Evolutionary conservation across 306 rosid genomes (phyloP).

Genomic region (Vigna unguiculata): DNA sequence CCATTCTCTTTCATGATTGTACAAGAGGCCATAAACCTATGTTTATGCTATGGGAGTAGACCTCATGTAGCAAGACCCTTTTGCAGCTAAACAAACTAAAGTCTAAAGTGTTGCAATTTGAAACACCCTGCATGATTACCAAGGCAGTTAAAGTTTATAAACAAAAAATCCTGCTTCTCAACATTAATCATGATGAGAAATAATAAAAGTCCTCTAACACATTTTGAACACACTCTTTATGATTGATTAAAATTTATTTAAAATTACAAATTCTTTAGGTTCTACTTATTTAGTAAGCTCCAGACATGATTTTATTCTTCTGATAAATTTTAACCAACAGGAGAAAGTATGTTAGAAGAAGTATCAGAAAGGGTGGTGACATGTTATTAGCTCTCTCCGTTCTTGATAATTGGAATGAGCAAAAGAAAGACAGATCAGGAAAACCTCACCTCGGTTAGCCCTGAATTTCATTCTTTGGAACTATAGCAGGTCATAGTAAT

Average conservation of each 20-base stretch:
- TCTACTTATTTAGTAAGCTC: neutral
- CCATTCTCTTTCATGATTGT: neutral
- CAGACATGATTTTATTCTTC: neutral
- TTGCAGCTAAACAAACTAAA: slow-evolving; percentile 2
- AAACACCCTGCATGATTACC: neutral
- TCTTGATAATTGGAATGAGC: slow-evolving; percentile 5
- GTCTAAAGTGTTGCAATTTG: neutral
- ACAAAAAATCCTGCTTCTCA: slow-evolving; percentile 8
- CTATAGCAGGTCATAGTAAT: slow-evolving; percentile 4
- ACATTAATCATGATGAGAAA: neutral
- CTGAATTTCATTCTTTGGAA: slow-evolving; percentile 11
- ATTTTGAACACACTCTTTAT: no score
- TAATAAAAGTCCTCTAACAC: no score
- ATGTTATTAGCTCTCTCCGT: neutral
- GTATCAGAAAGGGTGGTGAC: neutral
- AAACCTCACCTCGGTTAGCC: neutral
- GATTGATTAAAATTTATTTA: no score
- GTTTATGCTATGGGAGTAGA: neutral
- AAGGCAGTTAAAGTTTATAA: slow-evolving; percentile 3
- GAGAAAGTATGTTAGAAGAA: neutral
- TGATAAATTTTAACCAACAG: neutral
- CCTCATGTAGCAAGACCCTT: slow-evolving; percentile 2
- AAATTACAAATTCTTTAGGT: neutral
- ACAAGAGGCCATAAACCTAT: slow-evolving; percentile 8
- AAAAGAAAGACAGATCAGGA: neutral